These are phyloP conservation scores for Anacardium occidentale DNA, from an alignment of 345 rosid genomes.

Conservation along the genomic window DNA sequence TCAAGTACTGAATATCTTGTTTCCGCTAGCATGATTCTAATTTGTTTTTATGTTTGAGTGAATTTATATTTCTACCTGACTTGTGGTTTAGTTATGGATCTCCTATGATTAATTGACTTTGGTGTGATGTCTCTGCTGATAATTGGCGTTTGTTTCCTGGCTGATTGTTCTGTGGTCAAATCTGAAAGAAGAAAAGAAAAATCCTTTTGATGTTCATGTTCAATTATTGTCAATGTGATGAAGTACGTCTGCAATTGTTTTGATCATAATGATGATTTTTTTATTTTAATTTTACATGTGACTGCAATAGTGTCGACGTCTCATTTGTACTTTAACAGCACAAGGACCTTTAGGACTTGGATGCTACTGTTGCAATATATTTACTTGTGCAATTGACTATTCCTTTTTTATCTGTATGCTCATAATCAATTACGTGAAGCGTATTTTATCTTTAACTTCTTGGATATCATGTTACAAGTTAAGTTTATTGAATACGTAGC, in stretches of 20 bases:
- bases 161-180: slow-evolving; percentile 8
- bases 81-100: not conserved
- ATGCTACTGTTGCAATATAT: not conserved
- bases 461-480: not conserved
- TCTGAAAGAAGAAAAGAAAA: not conserved
- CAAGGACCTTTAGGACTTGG: not conserved
- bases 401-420: not conserved
- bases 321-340: not conserved
- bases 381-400: not conserved
- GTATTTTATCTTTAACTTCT: no score
- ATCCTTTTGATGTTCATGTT: not conserved
- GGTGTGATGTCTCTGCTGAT: not conserved
- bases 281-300: slow-evolving; percentile 3
- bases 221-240: not conserved
- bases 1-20: not conserved
- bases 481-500: no score
- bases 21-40: not conserved
- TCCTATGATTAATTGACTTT: not conserved
- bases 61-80: not conserved
- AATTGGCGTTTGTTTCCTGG: not conserved
- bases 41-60: not conserved
- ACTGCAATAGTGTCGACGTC: not conserved
- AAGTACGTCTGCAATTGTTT: not conserved
- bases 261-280: not conserved
- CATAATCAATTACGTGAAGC: no score